Evolutionary conservation across 73 alveolate species (phyloP).

Genomic region (Breviolum minutum): DNA sequence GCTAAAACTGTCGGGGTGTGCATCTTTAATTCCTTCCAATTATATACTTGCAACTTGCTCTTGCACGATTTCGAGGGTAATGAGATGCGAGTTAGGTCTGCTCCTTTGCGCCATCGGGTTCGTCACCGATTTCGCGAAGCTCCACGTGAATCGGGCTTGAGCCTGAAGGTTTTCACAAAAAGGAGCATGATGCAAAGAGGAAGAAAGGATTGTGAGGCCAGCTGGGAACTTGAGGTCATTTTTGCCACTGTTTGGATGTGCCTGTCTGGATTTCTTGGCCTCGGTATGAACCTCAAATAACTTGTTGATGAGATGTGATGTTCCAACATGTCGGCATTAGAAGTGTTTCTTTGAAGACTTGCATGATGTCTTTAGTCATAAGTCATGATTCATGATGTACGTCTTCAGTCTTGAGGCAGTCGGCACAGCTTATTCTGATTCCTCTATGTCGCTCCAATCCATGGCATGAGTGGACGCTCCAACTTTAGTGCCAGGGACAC

Average conservation of each 20-base stretch:
- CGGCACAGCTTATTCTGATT: neutral
- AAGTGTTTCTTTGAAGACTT: neutral
- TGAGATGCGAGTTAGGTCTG: neutral
- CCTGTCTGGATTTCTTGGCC: neutral
- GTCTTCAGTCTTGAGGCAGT: neutral
- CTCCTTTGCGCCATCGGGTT: neutral
- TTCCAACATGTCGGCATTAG: neutral
- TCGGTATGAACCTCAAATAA: neutral
- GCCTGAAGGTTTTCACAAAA: neutral
- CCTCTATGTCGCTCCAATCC: neutral
- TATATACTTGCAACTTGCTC: too few species aligned
- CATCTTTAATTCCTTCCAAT: too few species aligned
- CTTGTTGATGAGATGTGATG: too few species aligned
- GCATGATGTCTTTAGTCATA: neutral
- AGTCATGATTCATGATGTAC: too few species aligned
- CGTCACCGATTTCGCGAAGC: neutral
- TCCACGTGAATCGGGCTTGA: neutral
- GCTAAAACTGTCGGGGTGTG: too few species aligned
- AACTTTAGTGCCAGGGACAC: neutral
- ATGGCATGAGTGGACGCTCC: neutral
- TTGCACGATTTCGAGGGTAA: too few species aligned
- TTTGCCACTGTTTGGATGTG: neutral
- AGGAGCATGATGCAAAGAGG: neutral
- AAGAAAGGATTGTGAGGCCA: neutral
- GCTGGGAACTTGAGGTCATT: neutral